Evolutionary conservation across 2,329 filamentous ascomycete species (phyloP).

Genomic region (Aspergillus sp.): DNA sequence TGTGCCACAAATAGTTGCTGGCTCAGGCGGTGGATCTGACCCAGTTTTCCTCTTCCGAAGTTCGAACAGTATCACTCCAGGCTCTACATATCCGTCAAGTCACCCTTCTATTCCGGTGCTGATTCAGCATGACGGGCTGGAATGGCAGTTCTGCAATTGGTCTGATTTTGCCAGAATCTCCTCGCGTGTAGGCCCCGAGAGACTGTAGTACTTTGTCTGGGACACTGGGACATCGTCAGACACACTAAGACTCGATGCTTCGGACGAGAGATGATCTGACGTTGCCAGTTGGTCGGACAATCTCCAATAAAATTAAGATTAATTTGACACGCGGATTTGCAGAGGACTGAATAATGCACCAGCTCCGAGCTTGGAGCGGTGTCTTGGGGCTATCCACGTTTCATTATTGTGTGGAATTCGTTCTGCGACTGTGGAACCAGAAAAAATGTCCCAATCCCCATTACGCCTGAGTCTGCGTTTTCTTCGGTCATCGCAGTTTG

Average conservation of each 20-base stretch:
- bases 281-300: not conserved
- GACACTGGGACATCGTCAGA: slow-evolving; percentile 4
- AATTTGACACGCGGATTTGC: not conserved
- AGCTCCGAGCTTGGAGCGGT: slow-evolving; percentile 6
- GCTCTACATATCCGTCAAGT: too few relatives aligned
- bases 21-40: slow-evolving; percentile 12
- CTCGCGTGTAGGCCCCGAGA: not conserved
- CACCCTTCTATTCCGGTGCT: not conserved
- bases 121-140: slow-evolving; percentile 3
- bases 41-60: slow-evolving; percentile 6
- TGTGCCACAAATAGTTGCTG: slow-evolving; percentile 12
- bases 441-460: slow-evolving; percentile 9
- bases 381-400: slow-evolving; percentile 13
- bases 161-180: not conserved
- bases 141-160: not conserved
- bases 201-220: not conserved
- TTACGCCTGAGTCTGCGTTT: slow-evolving; percentile 1
- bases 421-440: slow-evolving; percentile 13
- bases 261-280: not conserved
- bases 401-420: slow-evolving; percentile 14
- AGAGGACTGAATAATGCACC: not conserved
- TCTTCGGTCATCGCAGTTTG: slow-evolving; percentile 1
- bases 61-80: not conserved
- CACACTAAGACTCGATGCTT: not conserved
- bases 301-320: slow-evolving; percentile 1